Conservation (phyloP, 2,329 filamentous ascomycete species). For the Diatrype stigma region DNA sequence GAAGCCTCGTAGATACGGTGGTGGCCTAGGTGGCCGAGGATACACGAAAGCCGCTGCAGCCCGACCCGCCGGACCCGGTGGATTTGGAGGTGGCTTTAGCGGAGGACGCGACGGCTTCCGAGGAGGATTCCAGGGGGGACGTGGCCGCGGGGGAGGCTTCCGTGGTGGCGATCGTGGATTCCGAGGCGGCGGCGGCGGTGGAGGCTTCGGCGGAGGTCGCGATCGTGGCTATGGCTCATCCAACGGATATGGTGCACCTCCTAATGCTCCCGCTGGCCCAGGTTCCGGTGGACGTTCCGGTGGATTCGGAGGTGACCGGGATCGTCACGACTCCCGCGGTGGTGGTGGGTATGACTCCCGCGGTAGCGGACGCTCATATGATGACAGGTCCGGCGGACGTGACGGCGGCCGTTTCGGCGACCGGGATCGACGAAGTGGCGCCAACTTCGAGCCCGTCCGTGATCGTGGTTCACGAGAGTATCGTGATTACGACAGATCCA, state of each 20-base stretch:
- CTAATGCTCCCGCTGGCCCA: constrained; percentile 60
- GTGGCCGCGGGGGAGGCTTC: constrained; percentile 35
- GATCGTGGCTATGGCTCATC: constrained; percentile 38
- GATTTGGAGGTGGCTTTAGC: constrained; percentile 52
- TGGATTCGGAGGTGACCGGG: constrained; percentile 37
- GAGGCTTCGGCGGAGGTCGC: constrained; percentile 46
- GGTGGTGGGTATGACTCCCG: constrained; percentile 54
- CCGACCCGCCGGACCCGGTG: constrained; percentile 63
- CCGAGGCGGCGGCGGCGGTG: constrained; percentile 44
- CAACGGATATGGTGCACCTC: constrained; percentile 50
- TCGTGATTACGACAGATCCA: constrained; percentile 49
- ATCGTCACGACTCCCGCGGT: constrained; percentile 42
- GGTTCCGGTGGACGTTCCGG: constrained; percentile 46
- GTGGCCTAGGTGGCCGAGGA: constrained; percentile 84
- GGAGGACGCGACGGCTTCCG: constrained; percentile 56
- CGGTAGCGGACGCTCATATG: constrained; percentile 53
- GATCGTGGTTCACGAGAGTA: constrained; percentile 56
- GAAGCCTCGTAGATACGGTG: constrained; percentile 87
- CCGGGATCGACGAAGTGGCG: constrained; percentile 36
- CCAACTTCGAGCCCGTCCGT: constrained; percentile 81
- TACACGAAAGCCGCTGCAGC: constrained; percentile 80
- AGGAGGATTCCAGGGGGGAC: constrained; percentile 48
- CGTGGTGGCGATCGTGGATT: constrained; percentile 33
- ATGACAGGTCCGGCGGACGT: constrained; percentile 52
- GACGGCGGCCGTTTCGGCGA: constrained; percentile 37